Evolutionary conservation across 164 flowering plant genomes (phyloP).

Genomic region (Aristolochia fimbriata): DNA sequence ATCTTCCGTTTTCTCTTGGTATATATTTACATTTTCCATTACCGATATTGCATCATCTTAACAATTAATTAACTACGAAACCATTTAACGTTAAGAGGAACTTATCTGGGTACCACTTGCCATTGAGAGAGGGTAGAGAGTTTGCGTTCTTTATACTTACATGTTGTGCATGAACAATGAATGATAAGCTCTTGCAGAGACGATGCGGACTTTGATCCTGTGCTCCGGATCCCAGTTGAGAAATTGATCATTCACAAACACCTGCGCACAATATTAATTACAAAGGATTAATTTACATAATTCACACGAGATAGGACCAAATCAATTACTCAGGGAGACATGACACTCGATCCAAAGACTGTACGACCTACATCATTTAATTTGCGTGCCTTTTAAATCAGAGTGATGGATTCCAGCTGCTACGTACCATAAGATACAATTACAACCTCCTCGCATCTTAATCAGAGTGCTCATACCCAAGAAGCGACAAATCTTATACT

Average conservation of each 20-base stretch:
- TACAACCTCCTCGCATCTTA: too few relatives aligned
- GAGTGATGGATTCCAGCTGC: too few relatives aligned
- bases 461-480: too few relatives aligned
- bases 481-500: too few relatives aligned
- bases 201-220: conserved; percentile 86
- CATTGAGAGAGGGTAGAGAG: conserved; percentile 1
- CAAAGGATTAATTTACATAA: too few relatives aligned
- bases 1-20: conserved; percentile 30
- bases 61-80: background rate
- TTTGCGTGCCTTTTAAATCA: too few relatives aligned
- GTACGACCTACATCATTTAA: too few relatives aligned
- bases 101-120: conserved; percentile 32
- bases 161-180: conserved; percentile 99
- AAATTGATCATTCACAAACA: conserved; percentile 92
- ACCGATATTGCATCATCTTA: background rate
- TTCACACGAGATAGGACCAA: too few relatives aligned
- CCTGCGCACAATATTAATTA: conserved; percentile 31
- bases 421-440: too few relatives aligned
- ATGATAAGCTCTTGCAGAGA: conserved; percentile 97
- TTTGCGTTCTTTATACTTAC: conserved; percentile 37
- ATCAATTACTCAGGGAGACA: too few relatives aligned
- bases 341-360: too few relatives aligned
- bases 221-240: conserved; percentile 97
- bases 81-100: conserved; percentile 21
- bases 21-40: conserved; percentile 1